Percentiles rank a stretch among this genome's conserved stretches.
Conservation (phyloP, 2,329 filamentous ascomycete genomes). For the Aspergillus sp. region DNA sequence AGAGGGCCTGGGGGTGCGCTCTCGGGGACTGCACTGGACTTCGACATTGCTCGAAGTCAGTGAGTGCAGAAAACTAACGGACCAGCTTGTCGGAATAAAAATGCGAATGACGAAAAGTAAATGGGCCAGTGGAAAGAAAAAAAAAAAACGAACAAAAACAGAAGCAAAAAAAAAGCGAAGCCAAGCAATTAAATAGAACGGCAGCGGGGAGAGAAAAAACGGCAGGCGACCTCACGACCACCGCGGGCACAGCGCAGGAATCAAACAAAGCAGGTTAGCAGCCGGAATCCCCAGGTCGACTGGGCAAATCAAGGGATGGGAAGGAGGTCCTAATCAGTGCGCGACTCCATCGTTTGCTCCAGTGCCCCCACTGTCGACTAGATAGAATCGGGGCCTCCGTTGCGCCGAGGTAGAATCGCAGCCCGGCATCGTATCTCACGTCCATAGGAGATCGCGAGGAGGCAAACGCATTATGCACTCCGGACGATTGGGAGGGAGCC, state of each 20-base stretch:
- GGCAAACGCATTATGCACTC: too few relatives aligned
- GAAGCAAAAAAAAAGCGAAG: constrained; percentile 2
- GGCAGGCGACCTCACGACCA: not conserved
- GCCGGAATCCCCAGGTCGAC: not conserved
- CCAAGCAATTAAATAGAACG: not conserved
- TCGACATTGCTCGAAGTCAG: constrained; percentile 6
- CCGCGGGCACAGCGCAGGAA: not conserved
- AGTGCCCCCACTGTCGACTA: constrained; percentile 3
- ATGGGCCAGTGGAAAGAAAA: not conserved
- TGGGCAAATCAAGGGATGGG: constrained; percentile 11
- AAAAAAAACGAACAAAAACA: constrained; percentile 3
- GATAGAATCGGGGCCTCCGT: not conserved
- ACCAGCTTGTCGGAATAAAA: not conserved
- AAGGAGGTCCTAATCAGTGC: not conserved
- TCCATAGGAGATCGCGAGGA: too few relatives aligned
- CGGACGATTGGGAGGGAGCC: not conserved
- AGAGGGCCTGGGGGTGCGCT: constrained; percentile 13
- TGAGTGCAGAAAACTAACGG: not conserved
- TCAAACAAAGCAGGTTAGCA: not conserved
- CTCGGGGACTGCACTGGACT: not conserved
- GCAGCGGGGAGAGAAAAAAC: not conserved
- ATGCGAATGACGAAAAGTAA: not conserved
- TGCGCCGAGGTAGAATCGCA: not conserved
- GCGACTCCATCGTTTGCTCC: not conserved
- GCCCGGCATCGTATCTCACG: too few relatives aligned